A percentile compares a stretch with the other conserved stretches of the same genome.
Conservation (phyloP, 495 filamentous ascomycete species). For the Recurvomyces mirabilis region DNA sequence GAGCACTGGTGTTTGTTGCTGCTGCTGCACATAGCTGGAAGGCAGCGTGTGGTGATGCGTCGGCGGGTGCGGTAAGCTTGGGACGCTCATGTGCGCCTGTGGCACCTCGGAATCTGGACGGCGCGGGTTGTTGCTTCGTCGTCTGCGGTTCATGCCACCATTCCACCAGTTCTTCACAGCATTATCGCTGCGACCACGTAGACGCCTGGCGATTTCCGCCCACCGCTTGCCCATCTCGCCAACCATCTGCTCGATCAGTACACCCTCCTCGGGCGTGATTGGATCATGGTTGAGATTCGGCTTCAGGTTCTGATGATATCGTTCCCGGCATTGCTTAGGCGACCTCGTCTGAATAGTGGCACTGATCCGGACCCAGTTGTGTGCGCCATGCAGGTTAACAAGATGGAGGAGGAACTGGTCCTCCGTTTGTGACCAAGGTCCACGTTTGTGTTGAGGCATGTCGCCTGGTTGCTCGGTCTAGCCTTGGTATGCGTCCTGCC, state of each 20-base stretch:
- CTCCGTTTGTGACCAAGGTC: constrained; percentile 81
- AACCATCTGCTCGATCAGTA: constrained; percentile 71
- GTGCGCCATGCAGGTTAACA: constrained; percentile 63
- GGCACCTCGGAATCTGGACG: constrained; percentile 16
- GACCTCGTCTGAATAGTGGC: constrained; percentile 63
- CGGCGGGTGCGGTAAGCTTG: constrained; percentile 1
- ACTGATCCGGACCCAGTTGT: constrained; percentile 90
- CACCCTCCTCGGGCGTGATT: constrained; percentile 82
- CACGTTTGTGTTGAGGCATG: constrained; percentile 52
- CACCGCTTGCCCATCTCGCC: constrained; percentile 76
- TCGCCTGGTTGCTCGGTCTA: no score
- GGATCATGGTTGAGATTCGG: constrained; percentile 81
- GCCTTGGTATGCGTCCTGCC: no score
- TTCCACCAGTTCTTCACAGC: constrained; percentile 99
- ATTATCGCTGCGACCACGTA: constrained; percentile 89
- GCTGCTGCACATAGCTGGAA: constrained; percentile 5
- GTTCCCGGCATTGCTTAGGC: constrained; percentile 91
- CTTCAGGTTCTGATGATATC: constrained; percentile 93
- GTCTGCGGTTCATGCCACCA: constrained; percentile 74
- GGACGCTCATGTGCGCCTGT: constrained; percentile 23
- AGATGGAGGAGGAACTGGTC: constrained; percentile 61
- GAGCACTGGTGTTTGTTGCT: not conserved
- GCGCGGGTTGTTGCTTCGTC: constrained; percentile 39
- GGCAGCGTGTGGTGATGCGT: constrained; percentile 22
- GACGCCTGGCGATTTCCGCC: constrained; percentile 84